Percentiles rank a stretch among this genome's conserved stretches.
These are phyloP conservation scores for Aspergillus sclerotioniger DNA, from an alignment of 495 filamentous ascomycete genomes.

Conservation along the genomic window DNA sequence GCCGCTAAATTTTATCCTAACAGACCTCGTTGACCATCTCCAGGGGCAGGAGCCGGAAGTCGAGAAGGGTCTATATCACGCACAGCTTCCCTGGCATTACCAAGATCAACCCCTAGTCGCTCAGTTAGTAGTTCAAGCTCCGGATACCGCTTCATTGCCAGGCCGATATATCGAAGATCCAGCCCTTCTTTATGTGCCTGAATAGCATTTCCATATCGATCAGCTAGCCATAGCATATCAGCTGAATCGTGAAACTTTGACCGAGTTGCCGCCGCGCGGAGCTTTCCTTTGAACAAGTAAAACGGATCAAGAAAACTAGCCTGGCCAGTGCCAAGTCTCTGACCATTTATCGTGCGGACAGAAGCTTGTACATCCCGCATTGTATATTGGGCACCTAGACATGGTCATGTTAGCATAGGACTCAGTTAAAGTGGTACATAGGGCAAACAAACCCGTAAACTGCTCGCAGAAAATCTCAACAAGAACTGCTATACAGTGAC, in stretches of 20 bases:
- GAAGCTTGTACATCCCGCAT: constrained; percentile 13
- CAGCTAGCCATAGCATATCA: constrained; percentile 21
- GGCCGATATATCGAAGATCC: constrained; percentile 13
- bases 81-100: constrained; percentile 3
- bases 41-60: constrained; percentile 12
- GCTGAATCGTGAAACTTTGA: constrained; percentile 22
- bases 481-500: constrained; percentile 1
- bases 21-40: constrained; percentile 14
- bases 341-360: constrained; percentile 14
- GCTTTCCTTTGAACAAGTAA: constrained; percentile 28
- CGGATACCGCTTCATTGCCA: constrained; percentile 14
- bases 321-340: constrained; percentile 15
- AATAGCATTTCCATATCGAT: constrained; percentile 6
- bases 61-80: constrained; percentile 10
- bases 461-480: constrained; percentile 12
- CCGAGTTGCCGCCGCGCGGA: constrained; percentile 24
- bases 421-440: not conserved
- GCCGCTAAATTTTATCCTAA: no score
- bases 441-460: constrained; percentile 9
- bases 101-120: constrained; percentile 11
- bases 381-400: constrained; percentile 15
- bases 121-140: constrained; percentile 15
- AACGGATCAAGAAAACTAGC: constrained; percentile 23
- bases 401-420: not conserved
- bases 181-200: constrained; percentile 9